Base-by-base conservation (phyloP, 2,329 filamentous ascomycete genomes). In the Penicillium sp. region DNA sequence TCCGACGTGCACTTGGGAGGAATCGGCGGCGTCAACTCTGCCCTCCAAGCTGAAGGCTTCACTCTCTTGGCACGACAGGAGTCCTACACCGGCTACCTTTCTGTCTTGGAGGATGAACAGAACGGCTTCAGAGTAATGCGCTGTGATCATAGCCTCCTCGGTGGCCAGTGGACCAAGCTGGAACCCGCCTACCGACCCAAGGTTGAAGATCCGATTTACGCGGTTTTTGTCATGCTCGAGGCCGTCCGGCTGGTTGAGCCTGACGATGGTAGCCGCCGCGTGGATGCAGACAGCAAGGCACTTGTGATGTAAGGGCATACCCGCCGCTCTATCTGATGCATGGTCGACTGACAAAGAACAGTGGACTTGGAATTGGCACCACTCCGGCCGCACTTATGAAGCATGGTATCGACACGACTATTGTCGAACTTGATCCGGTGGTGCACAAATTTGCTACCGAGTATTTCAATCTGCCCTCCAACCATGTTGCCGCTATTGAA, bases 191-290 rank as follows among this genome's bases (percentile, higher is more conserved):
- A 74, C 68, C 35, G 70, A 59, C 77, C 75, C 1, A 64, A 76
- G 30, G 70, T 88, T 13, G 79, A 80, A 8, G 93, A 98, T 66
- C 88, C 91, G 0, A 87, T 98, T 40, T 98, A 97, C 61, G 84
- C 87, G 7, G 85, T 97, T n/a, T 98, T 98, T 63, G 84, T 87
- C 17, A 94, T 95, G 77, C 79, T 98, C 1, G 93, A 98, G 64
- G 88, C 91, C 3, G 84, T 97, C 5, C 80, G 93, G 15, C 76
- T 98, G 20, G 75, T 95, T 16, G 75, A 93, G 53, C 67, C 74
- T 4, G 71, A 75, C 19, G 44, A 58, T 33, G 58, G 60, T 7
- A 45, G 55, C 26, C 48, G 50, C 17, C 60, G 57, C 15, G 69
- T 68, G 2, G 86, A 90, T 53, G 68, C 67, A n/a, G 71, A 86